Conservation (phyloP, 2,329 filamentous ascomycete genomes). For the Lanzia echinophila region DNA sequence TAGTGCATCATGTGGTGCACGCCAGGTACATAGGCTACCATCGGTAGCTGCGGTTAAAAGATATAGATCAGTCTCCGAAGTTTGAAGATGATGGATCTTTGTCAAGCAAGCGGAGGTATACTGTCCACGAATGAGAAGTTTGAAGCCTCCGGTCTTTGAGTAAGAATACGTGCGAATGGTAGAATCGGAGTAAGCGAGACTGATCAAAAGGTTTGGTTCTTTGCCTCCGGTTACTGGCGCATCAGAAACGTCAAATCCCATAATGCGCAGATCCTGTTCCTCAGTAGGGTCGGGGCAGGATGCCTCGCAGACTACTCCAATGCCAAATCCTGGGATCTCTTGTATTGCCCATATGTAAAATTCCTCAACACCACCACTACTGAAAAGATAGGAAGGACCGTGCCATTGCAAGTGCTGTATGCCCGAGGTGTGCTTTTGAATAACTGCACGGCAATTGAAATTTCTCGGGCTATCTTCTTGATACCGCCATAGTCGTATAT, state of each 20-base stretch:
- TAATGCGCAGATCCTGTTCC: slow-evolving; percentile 66
- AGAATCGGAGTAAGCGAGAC: slow-evolving; percentile 79
- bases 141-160: slow-evolving; percentile 36
- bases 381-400: slow-evolving; percentile 61
- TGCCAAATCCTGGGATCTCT: slow-evolving; percentile 44
- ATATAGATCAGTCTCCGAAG: slow-evolving; percentile 34
- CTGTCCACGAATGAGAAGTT: slow-evolving; percentile 44
- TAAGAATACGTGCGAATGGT: slow-evolving; percentile 56
- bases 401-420: slow-evolving; percentile 69
- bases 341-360: slow-evolving; percentile 70
- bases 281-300: slow-evolving; percentile 45
- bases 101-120: slow-evolving; percentile 75
- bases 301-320: slow-evolving; percentile 53
- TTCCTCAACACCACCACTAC: slow-evolving; percentile 81
- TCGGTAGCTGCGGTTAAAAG: slow-evolving; percentile 74
- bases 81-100: slow-evolving; percentile 40
- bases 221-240: slow-evolving; percentile 1
- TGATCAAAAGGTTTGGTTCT: slow-evolving; percentile 46
- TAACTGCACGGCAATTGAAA: slow-evolving; percentile 45
- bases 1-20: background rate
- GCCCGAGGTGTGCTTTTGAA: slow-evolving; percentile 76
- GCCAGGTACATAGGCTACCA: slow-evolving; percentile 63
- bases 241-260: slow-evolving; percentile 59
- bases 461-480: background rate
- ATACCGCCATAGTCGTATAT: slow-evolving; percentile 66